Base-by-base conservation (phyloP, 352 stramenopile species). In the Phytophthora podocarpi region DNA sequence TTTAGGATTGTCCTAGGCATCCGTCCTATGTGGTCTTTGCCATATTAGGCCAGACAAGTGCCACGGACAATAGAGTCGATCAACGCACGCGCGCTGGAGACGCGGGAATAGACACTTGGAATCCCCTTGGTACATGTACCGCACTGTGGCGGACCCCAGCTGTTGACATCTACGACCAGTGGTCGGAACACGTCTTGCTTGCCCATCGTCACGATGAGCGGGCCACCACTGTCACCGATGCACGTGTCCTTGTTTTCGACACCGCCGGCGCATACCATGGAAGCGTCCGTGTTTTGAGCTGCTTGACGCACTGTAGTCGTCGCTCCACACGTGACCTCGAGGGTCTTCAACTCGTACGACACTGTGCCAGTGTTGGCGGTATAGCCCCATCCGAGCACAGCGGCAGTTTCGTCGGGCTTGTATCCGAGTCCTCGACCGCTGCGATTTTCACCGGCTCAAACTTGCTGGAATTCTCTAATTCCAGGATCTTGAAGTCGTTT, bases 191-290 rank as follows among this genome's bases (percentile, higher is more conserved):
- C 12, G 24, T 65, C 52, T 21, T 50, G 40, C 8, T 12, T 30
- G 3, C 10, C 16, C 23, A 43, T 24, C 40, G 70, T 52, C 2
- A 72, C 23, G 10, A 71, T 70, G 8, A 89, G 62, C 3, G 76
- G 76, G 5, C 72, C 76, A 3, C 79, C 76, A 6, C 76, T 87
- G 63, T 87, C 76, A 21, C 70, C 62, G 52, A 79, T 67, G 64
- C 79, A 89, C 27, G 79, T 76, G 48, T 89, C 59, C 11, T 58
- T 34, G 16, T 58, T 52, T 9, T 26, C 28, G 37, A 69, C 35
- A 2, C 76, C 74, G 1, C 72, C 76, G 7, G 76, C 74, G 28
- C 79, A 89, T n/a, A 85, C 12, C 79, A 89, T 87, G 16, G 36
- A 50, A 40, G 72, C 63, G 18, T 73, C 48, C 0, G 28, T 26